Base-by-base conservation (phyloP, 139 green algal species). In the Haematococcus sp. region DNA sequence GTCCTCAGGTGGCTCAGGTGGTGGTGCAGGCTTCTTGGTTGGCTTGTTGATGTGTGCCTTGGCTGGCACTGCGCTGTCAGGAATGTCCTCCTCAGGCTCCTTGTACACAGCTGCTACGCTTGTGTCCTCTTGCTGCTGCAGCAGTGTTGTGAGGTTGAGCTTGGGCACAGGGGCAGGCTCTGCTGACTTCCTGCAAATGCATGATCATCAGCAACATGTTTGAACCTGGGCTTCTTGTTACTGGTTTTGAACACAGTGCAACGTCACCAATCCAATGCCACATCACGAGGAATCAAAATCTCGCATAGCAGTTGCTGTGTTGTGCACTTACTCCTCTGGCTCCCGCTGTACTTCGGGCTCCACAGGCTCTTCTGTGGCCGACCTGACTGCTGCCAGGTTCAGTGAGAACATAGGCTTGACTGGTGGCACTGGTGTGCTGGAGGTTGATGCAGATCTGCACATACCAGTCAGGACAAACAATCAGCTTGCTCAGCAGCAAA, bases 1-100 rank as follows among this genome's bases (percentile, higher is more conserved):
- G 30, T 83, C 78, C 5, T 43, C n/a, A 4, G 76, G 63, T 27
- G 75, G 70, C 76, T 76, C 63, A 28, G 69, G 66, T 15, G 70
- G 61, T 27, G 25, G 27, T 1, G 31, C 46, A 1, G 59, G 35
- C 31, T 63, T 70, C 56, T 76, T 81, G 34, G 25, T 19, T 49
- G 69, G 58, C 58, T 34, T 65, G 58, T n/a, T 65, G 58, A 3
- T 23, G 0, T 75, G 35, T 11, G 13, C 22, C 2, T 70, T 51
- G 19, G 32, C 46, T 52, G 58, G 35, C 55, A 79, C 58, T 35
- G 58, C n/a, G 9, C 25, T 34, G 30, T 65, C 58, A 19, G 28
- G n/a, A 3, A 34, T 11, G 4, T 65, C 58, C 11, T 28, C 58
- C 7, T 9, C 30, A 30, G 58, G n/a, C 34, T 65, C 58, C 34